Base-by-base conservation (phyloP, 768 basidiomycete species). In the Pisolithus sp. region DNA sequence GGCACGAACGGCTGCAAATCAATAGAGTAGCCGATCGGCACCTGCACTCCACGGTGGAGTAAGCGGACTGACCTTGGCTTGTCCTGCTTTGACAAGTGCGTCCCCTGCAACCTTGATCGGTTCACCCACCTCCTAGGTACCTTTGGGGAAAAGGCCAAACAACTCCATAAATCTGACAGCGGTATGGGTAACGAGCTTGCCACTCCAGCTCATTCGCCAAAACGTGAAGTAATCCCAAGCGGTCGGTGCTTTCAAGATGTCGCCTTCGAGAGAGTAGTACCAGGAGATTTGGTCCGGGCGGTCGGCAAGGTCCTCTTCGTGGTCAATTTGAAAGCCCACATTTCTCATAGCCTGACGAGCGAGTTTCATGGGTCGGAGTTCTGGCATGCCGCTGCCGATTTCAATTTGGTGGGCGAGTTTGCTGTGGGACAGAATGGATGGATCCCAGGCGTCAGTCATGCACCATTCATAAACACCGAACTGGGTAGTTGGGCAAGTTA, bases 381-480 rank as follows among this genome's bases (percentile, higher is more conserved):
- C 91, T 18, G 96, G 92, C 61, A 99, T 97, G 51, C 96, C 96
- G 63, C 94, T 93, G 21, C 96, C 95, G 51, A 95, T 74, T 67
- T 97, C 93, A 55, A 97, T 86, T 54, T 79, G 80, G 73, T 97
- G 93, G 12, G 91, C 90, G 52, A 98, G 83, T 42, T 79, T 79
- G 72, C 93, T 94, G 79, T 98, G 95, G 50, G 78, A 70, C 17
- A 93, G 88, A 64, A 77, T 87, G 44, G 86, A 79, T 37, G 89
- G 79, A 70, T 97, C 88, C 90, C 93, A 94, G 3, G 70, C 67
- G 68, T 97, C 93, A n/a, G 96, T 97, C 96, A 99, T 97, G 70
- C 84, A 86, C 95, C 95, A 99, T 68, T 98, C 96, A 70, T 98
- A 99, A 36, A 98, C 88, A 63, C 94, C 95, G 69, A 96, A 96